These are phyloP conservation scores for Colletotrichum zoysiae DNA, from an alignment of 2,329 filamentous ascomycete species.

Conservation along the genomic window DNA sequence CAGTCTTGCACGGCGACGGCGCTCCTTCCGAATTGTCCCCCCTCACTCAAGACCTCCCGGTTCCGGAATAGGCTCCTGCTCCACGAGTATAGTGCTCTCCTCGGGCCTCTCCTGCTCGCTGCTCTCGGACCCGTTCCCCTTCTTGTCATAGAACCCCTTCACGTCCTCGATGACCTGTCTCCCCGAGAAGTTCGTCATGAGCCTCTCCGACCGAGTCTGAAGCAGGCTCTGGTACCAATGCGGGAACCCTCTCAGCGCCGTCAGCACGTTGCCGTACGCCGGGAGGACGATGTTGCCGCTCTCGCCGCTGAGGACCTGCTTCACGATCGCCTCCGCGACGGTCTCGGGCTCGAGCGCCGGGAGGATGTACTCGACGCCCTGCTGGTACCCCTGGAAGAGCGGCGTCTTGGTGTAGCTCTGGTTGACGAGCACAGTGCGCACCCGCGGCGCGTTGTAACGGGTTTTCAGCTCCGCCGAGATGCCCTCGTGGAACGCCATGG, in stretches of 20 bases:
- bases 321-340: conserved; percentile 73
- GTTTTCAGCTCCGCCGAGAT: conserved; percentile 69
- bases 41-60: neutral
- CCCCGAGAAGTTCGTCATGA: conserved; percentile 60
- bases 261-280: conserved; percentile 54
- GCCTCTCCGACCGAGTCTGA: conserved; percentile 56
- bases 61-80: conserved; percentile 24
- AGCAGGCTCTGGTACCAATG: conserved; percentile 71
- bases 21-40: neutral
- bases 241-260: conserved; percentile 66
- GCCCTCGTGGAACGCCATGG: conserved; percentile 76
- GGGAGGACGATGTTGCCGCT: conserved; percentile 71
- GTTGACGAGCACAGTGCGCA: conserved; percentile 76
- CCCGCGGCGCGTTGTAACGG: conserved; percentile 71
- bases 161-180: conserved; percentile 63
- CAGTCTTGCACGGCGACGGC: neutral
- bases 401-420: conserved; percentile 72
- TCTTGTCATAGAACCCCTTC: conserved; percentile 53
- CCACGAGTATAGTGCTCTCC: conserved; percentile 55
- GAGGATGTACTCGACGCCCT: conserved; percentile 63
- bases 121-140: conserved; percentile 39
- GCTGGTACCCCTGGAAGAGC: conserved; percentile 69
- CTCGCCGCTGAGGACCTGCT: conserved; percentile 68
- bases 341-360: conserved; percentile 70
- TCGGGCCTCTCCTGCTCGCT: conserved; percentile 45